A percentile compares a stretch with the other conserved stretches of the same genome.
Evolutionary conservation across 306 rosid genomes (phyloP).

Genomic region (Lupinus albus): DNA sequence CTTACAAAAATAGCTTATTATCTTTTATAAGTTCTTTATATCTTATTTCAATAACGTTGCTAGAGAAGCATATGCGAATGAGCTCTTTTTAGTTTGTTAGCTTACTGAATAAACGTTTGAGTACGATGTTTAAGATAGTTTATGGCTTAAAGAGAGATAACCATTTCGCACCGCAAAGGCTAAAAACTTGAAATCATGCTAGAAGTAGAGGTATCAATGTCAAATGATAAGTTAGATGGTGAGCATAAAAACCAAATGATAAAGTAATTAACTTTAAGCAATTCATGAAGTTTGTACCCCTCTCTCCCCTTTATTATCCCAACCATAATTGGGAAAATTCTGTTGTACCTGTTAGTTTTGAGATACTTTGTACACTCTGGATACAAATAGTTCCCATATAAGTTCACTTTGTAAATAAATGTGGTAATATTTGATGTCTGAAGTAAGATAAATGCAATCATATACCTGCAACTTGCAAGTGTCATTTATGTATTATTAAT

Average conservation of each 20-base stretch:
- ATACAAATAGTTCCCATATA: neutral
- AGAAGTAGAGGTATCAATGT: too few relatives aligned
- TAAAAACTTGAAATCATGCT: neutral
- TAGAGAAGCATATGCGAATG: too few relatives aligned
- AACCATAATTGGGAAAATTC: neutral
- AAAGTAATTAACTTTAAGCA: neutral
- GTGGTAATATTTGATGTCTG: neutral
- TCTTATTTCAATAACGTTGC: too few relatives aligned
- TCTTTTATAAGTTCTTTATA: too few relatives aligned
- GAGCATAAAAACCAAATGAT: neutral
- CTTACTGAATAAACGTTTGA: too few relatives aligned
- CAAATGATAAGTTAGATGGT: too few relatives aligned
- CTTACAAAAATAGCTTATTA: too few relatives aligned
- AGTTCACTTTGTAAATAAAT: conserved; percentile 10
- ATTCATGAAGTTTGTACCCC: too few relatives aligned
- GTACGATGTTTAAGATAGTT: neutral
- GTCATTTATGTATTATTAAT: conserved; percentile 32
- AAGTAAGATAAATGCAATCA: neutral
- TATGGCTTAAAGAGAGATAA: neutral
- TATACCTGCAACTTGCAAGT: neutral
- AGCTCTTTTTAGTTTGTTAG: too few relatives aligned
- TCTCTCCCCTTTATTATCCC: neutral
- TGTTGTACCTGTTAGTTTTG: neutral
- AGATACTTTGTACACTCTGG: neutral
- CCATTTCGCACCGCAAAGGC: neutral